phyloP scores from a whole-genome alignment of 208 protist species.

The Trichomonas vaginalis region DNA sequence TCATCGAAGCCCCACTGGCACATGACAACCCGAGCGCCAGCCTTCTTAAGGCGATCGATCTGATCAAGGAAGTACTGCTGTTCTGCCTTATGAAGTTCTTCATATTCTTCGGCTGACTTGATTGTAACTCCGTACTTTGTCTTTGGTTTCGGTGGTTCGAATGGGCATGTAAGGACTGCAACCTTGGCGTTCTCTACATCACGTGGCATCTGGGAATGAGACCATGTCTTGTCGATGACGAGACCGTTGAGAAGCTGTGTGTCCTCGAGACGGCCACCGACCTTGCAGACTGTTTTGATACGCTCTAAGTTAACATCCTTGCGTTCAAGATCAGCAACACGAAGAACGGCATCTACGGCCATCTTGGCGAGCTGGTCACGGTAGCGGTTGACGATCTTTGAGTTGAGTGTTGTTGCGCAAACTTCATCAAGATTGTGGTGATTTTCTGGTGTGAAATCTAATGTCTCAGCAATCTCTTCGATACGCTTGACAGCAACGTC shows the following conservation, averaged over 20 bases:
- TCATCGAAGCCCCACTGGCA: slow-evolving; percentile 99
- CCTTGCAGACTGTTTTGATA: slow-evolving; percentile 92
- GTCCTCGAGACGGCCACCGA: slow-evolving; percentile 86
- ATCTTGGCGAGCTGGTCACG: slow-evolving; percentile 47
- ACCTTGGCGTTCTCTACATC: slow-evolving; percentile 87
- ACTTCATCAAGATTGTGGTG: slow-evolving; percentile 72
- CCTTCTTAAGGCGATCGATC: slow-evolving; percentile 69
- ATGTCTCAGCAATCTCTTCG: slow-evolving; percentile 58
- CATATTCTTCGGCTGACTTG: slow-evolving; percentile 43
- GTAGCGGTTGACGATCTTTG: background rate
- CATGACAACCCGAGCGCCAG: slow-evolving; percentile 89
- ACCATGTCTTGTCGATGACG: slow-evolving; percentile 97
- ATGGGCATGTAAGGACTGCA: slow-evolving; percentile 98
- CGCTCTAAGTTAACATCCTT: slow-evolving; percentile 98
- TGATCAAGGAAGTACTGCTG: slow-evolving; percentile 90
- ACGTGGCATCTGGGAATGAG: slow-evolving; percentile 73
- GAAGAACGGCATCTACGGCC: slow-evolving; percentile 88
- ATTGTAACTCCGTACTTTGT: slow-evolving; percentile 97
- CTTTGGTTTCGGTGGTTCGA: slow-evolving; percentile 99
- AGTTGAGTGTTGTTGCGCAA: slow-evolving; percentile 86
- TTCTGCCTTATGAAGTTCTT: slow-evolving; percentile 76
- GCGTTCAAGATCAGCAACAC: slow-evolving; percentile 90
- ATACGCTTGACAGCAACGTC: slow-evolving; percentile 74
- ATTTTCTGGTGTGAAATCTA: slow-evolving; percentile 50
- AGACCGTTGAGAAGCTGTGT: slow-evolving; percentile 91